Evolutionary conservation across 805 yeast genomes (phyloP), one percentile per base, ranked within the genome.

Genomic region (Candida odintsovae): DNA sequence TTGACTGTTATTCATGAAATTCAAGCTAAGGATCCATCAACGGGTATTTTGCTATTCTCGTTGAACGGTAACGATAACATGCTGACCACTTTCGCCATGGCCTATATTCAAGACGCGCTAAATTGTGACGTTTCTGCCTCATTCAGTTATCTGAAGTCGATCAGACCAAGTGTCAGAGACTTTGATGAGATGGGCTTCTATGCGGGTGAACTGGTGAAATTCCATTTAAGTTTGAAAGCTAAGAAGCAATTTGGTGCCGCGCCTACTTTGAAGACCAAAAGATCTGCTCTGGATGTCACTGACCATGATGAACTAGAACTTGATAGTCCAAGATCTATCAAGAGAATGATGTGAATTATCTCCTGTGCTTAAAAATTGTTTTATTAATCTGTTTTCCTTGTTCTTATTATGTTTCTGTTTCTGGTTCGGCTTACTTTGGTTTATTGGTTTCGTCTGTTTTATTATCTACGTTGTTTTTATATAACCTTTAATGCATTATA

Each of bases 21-120:
- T 3, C 55, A 56, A 39, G 40, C 42, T 25, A 51, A 49, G 22
- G 61, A 58, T 37, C 59, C 62, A 37, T 48, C 53, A 5, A 57
- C 56, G 15, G 63, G 63, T 12, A 50, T 60, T 12, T 31, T 60
- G 16, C 21, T 60, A 22, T 60, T 60, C 36, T 59, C 63, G 1
- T 37, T 60, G 22, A 60, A 60, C 42, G 64, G 64, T 33, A 60
- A 60, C 42, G 64, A 60, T 35, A 60, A 60, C 44, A 23, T 59
- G 40, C 23, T 59, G 2, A 39, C 54, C 3, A 49, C 57, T 8
- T 59, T 60, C 40, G 57, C 55, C 0, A 31, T 59, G 29, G 47
- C 61, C 5, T 55, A 48, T 29, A 50, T 60, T 28, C 53, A 54
- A 33, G 60, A 60, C 16, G 18, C 51, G 1, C 54, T 56, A 49